Conservation (phyloP, 805 yeast species). For the Cyberlindnera japonica region DNA sequence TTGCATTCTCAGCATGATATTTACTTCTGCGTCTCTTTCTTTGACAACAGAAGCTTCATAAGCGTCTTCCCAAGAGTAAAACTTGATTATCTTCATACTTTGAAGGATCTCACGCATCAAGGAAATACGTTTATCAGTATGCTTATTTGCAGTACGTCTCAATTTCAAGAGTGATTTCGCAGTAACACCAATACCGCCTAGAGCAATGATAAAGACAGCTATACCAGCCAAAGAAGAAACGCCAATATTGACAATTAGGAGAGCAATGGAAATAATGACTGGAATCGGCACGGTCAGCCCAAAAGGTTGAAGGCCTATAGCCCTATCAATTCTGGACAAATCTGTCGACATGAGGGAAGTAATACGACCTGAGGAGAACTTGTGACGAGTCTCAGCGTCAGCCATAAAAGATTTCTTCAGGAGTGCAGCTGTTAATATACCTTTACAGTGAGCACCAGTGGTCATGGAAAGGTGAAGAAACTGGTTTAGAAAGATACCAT, state of each 20-base stretch:
- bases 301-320: conserved; percentile 57
- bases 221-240: conserved; percentile 65
- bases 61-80: conserved; percentile 84
- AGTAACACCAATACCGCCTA: conserved; percentile 39
- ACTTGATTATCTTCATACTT: conserved; percentile 69
- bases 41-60: conserved; percentile 51
- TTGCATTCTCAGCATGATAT: conserved; percentile 53
- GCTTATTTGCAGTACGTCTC: conserved; percentile 52
- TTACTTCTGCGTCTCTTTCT: conserved; percentile 57
- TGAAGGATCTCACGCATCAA: conserved; percentile 58
- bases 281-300: conserved; percentile 57
- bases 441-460: conserved; percentile 65
- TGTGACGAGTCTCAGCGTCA: conserved; percentile 48
- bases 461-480: conserved; percentile 47
- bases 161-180: conserved; percentile 47
- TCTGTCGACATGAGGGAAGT: conserved; percentile 78
- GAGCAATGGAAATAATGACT: conserved; percentile 55
- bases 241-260: conserved; percentile 65
- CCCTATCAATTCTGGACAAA: conserved; percentile 68
- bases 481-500: conserved; percentile 45
- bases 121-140: conserved; percentile 62
- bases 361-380: conserved; percentile 56
- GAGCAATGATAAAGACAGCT: conserved; percentile 47
- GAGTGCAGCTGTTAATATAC: conserved; percentile 61
- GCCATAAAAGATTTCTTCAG: conserved; percentile 61